Percentiles rank a stretch among this genome's conserved stretches.
phyloP scores from a whole-genome alignment of 139 green algal genomes.

The Picochlorum sp. region DNA sequence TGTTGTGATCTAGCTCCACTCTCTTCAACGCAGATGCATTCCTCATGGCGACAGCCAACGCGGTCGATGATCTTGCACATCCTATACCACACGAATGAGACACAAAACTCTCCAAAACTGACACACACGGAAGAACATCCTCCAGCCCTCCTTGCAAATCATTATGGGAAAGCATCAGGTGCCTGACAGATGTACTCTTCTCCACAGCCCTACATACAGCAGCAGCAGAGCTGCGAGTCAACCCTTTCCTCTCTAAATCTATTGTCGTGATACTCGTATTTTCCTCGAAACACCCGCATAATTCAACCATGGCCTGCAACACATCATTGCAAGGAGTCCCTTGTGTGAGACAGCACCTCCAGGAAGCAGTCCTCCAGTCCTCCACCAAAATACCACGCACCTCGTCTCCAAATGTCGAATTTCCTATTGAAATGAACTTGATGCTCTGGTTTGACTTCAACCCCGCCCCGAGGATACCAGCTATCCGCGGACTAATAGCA shows the following conservation, averaged over 20 bases:
- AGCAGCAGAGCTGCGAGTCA: not conserved
- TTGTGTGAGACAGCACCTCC: not conserved
- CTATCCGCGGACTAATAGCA: conserved; percentile 1
- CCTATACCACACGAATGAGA: conserved; percentile 8
- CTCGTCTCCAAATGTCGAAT: conserved; percentile 23
- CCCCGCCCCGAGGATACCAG: not conserved
- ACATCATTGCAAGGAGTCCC: not conserved
- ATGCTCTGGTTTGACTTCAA: conserved; percentile 10
- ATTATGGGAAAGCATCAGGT: conserved; percentile 5
- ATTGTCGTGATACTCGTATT: conserved; percentile 2
- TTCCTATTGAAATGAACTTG: conserved; percentile 11
- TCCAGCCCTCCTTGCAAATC: not conserved
- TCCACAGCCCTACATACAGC: not conserved
- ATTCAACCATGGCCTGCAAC: conserved; percentile 11
- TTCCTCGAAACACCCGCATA: conserved; percentile 11
- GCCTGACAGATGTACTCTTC: conserved; percentile 2
- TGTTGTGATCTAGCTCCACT: conserved; percentile 15
- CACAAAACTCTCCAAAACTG: not conserved
- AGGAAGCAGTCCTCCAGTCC: no score
- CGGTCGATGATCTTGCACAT: not conserved
- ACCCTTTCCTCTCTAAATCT: conserved; percentile 18
- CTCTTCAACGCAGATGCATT: not conserved
- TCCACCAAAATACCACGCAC: not conserved
- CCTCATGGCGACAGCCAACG: not conserved
- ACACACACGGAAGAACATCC: conserved; percentile 1